Percentiles rank a stretch among this genome's conserved stretches.
Evolutionary conservation across 192 early-diverging fungal genomes (phyloP).

Genomic region (Oehlia diaphana): DNA sequence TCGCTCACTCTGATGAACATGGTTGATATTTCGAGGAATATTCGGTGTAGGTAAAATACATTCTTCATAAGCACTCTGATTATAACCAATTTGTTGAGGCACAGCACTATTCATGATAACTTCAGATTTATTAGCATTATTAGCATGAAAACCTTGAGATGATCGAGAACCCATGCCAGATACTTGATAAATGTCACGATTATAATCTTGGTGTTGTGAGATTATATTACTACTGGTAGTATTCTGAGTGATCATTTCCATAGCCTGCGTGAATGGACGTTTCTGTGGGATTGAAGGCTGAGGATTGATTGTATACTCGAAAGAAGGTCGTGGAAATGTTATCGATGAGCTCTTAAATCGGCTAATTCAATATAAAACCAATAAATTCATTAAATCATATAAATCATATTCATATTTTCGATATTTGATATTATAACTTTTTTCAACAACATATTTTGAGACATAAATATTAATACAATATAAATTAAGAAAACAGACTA

Average conservation of each 20-base stretch:
- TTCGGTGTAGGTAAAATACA: neutral
- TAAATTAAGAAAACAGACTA: too few relatives aligned
- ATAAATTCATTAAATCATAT: neutral
- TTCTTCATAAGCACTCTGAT: neutral
- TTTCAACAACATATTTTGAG: too few relatives aligned
- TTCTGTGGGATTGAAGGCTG: constrained; percentile 19
- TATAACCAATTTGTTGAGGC: neutral
- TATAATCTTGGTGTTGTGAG: neutral
- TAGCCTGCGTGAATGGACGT: constrained; percentile 11
- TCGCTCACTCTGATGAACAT: neutral
- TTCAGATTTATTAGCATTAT: neutral
- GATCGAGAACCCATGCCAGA: neutral
- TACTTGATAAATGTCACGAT: constrained; percentile 10
- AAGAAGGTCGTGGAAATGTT: neutral
- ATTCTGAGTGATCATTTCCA: constrained; percentile 11
- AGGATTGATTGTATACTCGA: constrained; percentile 17
- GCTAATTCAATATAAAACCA: neutral
- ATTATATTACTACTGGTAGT: neutral
- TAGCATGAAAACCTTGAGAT: neutral
- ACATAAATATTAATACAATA: neutral
- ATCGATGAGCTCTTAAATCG: constrained; percentile 23
- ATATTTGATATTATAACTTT: too few relatives aligned
- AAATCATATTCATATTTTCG: neutral
- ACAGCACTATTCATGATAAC: neutral
- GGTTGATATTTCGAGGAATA: neutral